Base-by-base conservation (phyloP, 768 basidiomycete species). In the Boletellus ananas region DNA sequence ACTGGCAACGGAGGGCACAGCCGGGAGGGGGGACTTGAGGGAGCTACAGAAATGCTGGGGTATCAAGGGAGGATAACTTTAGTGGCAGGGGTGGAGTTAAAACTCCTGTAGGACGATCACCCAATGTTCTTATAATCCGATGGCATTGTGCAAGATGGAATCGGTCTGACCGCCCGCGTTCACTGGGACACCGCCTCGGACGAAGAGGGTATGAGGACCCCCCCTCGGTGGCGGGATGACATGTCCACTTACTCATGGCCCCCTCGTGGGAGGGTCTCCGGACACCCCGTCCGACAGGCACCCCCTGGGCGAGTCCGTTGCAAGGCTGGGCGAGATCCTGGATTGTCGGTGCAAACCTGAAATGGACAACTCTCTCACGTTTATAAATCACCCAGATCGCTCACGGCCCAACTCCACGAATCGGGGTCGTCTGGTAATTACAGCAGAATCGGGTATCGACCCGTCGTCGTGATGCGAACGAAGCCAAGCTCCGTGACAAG, bases 361-460 rank as follows among this genome's bases (percentile, higher is more conserved):
- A 63, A 59, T 46, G 56, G 56, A 49, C 38, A 34, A 45, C 31
- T 68, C 67, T 53, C 67, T 53, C 67, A 68, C 67, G 66, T 49
- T 63, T 62, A 68, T 68, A 63, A 64, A 68, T 68, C 67, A 70
- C 43, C 62, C 51, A 64, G 68, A 68, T 66, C 66, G 63, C 63
- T 68, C 58, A 52, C 45, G 51, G 39, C 52, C 40, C 29, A 52
- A 58, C 46, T 16, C 56, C 36, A 59, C 51, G 45, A 47, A 53
- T 50, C 45, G 44, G 47, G 47, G 36, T 63, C 59, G 61, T 61
- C 57, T 59, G 59, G 61, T 55, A 58, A 58, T 56, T 42, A 34
- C 49, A 53, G 45, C 51, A 43, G 21, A 49, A 54, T 37, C 42
- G 54, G 52, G 46, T 42, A 47, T 50, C 36, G 45, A 51, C 47